phyloP scores from a whole-genome alignment of 2,329 filamentous ascomycete genomes.

The Tolypocladium pustulatum region DNA sequence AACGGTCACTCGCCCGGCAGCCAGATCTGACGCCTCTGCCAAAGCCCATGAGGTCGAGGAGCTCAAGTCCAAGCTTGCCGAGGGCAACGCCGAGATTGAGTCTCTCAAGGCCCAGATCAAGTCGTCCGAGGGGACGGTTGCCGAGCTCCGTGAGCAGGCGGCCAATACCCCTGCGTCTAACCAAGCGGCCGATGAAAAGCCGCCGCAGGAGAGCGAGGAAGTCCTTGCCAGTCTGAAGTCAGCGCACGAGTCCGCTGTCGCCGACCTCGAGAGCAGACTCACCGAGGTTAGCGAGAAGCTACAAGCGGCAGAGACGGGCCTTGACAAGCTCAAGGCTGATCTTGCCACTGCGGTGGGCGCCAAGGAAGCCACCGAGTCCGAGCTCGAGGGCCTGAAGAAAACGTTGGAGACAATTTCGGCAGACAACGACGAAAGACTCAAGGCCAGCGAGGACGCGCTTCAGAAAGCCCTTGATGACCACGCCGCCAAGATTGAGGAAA shows the following conservation, averaged over 20 bases:
- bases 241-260: conserved; percentile 37
- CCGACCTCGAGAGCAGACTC: conserved; percentile 34
- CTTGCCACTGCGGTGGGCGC: conserved; percentile 35
- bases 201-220: conserved; percentile 30
- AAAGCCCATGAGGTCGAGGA: conserved; percentile 48
- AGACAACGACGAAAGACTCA: conserved; percentile 23
- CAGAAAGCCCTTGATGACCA: conserved; percentile 35
- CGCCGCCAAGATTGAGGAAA: conserved; percentile 34
- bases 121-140: conserved; percentile 43
- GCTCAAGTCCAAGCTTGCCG: conserved; percentile 47
- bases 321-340: conserved; percentile 38
- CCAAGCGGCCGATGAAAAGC: conserved; percentile 27
- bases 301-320: conserved; percentile 36
- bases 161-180: conserved; percentile 27
- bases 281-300: conserved; percentile 40
- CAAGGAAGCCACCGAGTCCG: conserved; percentile 36
- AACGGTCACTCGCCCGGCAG: conserved; percentile 27
- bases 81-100: conserved; percentile 47
- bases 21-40: conserved; percentile 26
- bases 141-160: conserved; percentile 42
- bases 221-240: conserved; percentile 36
- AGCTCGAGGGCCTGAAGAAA: conserved; percentile 37
- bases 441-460: conserved; percentile 20
- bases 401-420: conserved; percentile 33
- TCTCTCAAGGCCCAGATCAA: conserved; percentile 46